phyloP scores from a whole-genome alignment of 345 rosid genomes.

The Nasturtium officinale region DNA sequence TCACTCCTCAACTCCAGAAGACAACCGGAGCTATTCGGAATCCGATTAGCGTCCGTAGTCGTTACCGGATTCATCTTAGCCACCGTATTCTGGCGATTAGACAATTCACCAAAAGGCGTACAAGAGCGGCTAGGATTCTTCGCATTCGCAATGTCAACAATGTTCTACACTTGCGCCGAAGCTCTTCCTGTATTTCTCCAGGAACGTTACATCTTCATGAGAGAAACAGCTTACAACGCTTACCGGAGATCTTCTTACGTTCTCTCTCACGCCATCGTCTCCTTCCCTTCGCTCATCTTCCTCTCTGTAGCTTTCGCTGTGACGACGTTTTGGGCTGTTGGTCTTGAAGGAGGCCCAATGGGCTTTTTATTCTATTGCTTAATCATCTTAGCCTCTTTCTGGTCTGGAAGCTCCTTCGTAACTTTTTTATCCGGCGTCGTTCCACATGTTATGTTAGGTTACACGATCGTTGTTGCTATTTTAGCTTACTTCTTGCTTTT shows the following conservation, averaged over 20 bases:
- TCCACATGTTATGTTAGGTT: conserved; percentile 75
- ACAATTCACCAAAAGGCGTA: conserved; percentile 46
- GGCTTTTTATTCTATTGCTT: conserved; percentile 70
- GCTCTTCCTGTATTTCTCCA: conserved; percentile 56
- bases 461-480: conserved; percentile 72
- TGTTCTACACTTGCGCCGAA: conserved; percentile 53
- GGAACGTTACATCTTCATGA: conserved; percentile 85
- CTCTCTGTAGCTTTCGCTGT: conserved; percentile 67
- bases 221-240: conserved; percentile 50
- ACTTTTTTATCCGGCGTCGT: conserved; percentile 81
- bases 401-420: conserved; percentile 88
- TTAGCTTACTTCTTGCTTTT: conserved; percentile 81
- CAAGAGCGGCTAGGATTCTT: conserved; percentile 51
- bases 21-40: conserved; percentile 37
- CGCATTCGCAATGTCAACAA: conserved; percentile 51
- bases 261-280: conserved; percentile 65
- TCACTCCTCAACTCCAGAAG: conserved; percentile 40
- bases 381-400: conserved; percentile 65
- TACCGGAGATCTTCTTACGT: conserved; percentile 88
- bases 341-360: conserved; percentile 66
- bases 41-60: conserved; percentile 33
- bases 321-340: conserved; percentile 76
- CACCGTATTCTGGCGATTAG: conserved; percentile 65
- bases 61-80: conserved; percentile 55
- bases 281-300: conserved; percentile 63